phyloP scores from a whole-genome alignment of 2,329 filamentous ascomycete genomes.

The Trichoderma gracile region DNA sequence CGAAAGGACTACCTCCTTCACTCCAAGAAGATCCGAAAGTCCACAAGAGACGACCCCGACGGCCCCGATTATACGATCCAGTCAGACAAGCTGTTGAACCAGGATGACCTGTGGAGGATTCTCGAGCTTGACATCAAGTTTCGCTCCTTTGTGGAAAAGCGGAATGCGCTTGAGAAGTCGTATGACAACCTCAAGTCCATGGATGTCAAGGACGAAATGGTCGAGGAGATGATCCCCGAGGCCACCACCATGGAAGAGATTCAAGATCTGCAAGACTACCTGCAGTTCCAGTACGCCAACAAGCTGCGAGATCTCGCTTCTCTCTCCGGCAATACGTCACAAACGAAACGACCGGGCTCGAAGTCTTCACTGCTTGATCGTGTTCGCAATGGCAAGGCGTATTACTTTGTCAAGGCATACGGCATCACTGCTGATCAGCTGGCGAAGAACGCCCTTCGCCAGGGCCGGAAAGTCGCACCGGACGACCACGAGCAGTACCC shows the following conservation, averaged over 20 bases:
- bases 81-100: conserved; percentile 85
- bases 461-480: conserved; percentile 75
- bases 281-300: conserved; percentile 88
- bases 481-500: conserved; percentile 82
- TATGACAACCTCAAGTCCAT: conserved; percentile 70
- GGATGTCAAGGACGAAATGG: conserved; percentile 68
- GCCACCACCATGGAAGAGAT: conserved; percentile 91
- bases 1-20: conserved; percentile 97
- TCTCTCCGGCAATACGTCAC: conserved; percentile 62
- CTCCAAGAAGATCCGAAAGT: conserved; percentile 67
- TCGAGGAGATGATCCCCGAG: conserved; percentile 78
- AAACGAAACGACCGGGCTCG: conserved; percentile 78
- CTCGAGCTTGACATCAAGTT: conserved; percentile 95
- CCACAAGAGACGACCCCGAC: conserved; percentile 65
- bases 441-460: conserved; percentile 79
- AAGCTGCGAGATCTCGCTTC: conserved; percentile 79
- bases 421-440: conserved; percentile 88
- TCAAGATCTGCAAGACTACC: conserved; percentile 93
- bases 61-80: conserved; percentile 71
- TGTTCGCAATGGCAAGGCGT: conserved; percentile 76
- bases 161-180: conserved; percentile 77
- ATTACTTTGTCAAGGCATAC: conserved; percentile 81
- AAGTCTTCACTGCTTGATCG: conserved; percentile 81
- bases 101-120: conserved; percentile 93
- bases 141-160: conserved; percentile 87